phyloP scores from a whole-genome alignment of 495 filamentous ascomycete species.

The Pyrenula aspistea region DNA sequence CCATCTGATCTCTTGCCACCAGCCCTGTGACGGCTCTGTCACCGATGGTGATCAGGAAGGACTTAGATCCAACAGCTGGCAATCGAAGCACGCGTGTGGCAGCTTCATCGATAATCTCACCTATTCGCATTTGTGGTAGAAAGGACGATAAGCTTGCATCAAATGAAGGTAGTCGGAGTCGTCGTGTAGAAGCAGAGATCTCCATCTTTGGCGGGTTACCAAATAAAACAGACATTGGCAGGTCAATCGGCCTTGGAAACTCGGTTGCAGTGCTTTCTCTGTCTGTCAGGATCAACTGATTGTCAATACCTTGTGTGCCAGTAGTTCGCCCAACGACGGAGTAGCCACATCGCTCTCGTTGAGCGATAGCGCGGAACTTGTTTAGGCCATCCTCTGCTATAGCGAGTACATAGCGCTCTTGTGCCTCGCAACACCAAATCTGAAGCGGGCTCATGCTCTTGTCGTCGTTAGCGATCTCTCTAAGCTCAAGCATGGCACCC shows the following conservation, averaged over 20 bases:
- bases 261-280: constrained; percentile 53
- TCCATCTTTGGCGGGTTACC: constrained; percentile 82
- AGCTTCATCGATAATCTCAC: constrained; percentile 61
- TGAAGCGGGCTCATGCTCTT: constrained; percentile 85
- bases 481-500: constrained; percentile 81
- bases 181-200: constrained; percentile 63
- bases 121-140: constrained; percentile 44
- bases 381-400: constrained; percentile 69
- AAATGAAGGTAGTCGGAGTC: constrained; percentile 55
- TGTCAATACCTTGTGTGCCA: constrained; percentile 42
- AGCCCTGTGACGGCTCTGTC: constrained; percentile 87
- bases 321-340: constrained; percentile 79
- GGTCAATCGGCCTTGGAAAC: constrained; percentile 69
- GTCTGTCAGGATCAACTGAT: constrained; percentile 70
- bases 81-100: constrained; percentile 69
- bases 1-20: constrained; percentile 85
- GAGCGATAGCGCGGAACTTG: constrained; percentile 71
- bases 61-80: constrained; percentile 87
- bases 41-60: constrained; percentile 92
- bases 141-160: constrained; percentile 55
- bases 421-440: constrained; percentile 95
- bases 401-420: constrained; percentile 86
- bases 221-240: constrained; percentile 86
- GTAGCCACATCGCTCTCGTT: constrained; percentile 82
- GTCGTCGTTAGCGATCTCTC: constrained; percentile 84